Base-by-base conservation (phyloP, 768 basidiomycete genomes). In the Trametes villosa region DNA sequence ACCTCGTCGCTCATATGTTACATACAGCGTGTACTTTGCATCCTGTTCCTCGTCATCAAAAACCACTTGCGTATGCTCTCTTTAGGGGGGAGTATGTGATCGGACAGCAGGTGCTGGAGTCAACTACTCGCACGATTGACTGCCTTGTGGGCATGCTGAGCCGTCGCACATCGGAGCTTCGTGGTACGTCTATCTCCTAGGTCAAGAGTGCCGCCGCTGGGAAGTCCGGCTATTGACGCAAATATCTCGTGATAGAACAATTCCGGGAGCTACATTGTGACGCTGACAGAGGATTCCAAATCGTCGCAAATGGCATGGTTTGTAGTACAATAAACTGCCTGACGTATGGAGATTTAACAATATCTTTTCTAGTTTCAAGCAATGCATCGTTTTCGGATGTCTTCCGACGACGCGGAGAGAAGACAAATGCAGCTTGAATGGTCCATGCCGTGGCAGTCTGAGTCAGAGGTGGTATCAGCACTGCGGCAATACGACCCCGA, bases 231-330 rank as follows among this genome's bases (percentile, higher is more conserved):
- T 12, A 13, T 27, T 2, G 7, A 18, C 18, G 13, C 46, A 30
- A 1, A 48, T 13, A 29, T 18, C 15, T 6, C n/a, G n/a, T 15
- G 15, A 15, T 24, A 53, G 53, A 44, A 4, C 17, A 53, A 4
- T 53, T 53, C 40, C 18, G 18, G 6, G 44, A 42, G 40, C 18
- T 42, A 17, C 53, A 53, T 13, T 12, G 11, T 15, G 53, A 53
- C 53, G 40, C 44, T 5, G 17, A 30, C 9, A 33, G 22, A 27
- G 44, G 44, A 41, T 30, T 53, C 6, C 40, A 53, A 13, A n/a
- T 20, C 9, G 7, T 44, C 15, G 53, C 53, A 6, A 53, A 53
- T 30, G 53, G 53, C 29, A 53, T 53, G 53, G 53, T 53, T 12
- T 18, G 53, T 44, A 11, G 9, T 5, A 17, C 50, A 38, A 4